A percentile compares a stretch with the other conserved stretches of the same genome.
phyloP scores from a whole-genome alignment of 1,139 yeast genomes.

The Pichia sp. region DNA sequence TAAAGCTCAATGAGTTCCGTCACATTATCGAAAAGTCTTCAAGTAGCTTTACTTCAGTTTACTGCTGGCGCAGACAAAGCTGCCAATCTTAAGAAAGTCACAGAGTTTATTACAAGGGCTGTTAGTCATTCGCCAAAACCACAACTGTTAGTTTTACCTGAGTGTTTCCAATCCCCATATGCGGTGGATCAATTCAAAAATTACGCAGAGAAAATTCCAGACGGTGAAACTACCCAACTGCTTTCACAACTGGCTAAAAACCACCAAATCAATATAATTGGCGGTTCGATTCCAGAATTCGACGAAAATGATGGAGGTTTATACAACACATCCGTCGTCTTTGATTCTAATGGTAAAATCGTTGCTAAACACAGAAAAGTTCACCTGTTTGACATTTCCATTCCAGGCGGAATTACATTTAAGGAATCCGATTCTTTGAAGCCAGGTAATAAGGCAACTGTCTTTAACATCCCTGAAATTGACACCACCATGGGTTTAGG shows the following conservation, averaged over 20 bases:
- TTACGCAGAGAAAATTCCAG: slow-evolving; percentile 72
- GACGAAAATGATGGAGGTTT: slow-evolving; percentile 42
- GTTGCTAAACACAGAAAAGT: slow-evolving; percentile 84
- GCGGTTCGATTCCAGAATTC: slow-evolving; percentile 87
- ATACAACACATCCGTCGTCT: slow-evolving; percentile 79
- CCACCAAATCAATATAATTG: slow-evolving; percentile 56
- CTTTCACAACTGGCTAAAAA: slow-evolving; percentile 57
- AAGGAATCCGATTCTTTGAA: slow-evolving; percentile 69
- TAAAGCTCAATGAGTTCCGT: slow-evolving; percentile 17
- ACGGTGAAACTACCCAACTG: slow-evolving; percentile 58
- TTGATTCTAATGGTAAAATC: slow-evolving; percentile 59
- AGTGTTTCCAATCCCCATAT: slow-evolving; percentile 94
- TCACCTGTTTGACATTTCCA: slow-evolving; percentile 85
- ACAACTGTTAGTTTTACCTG: slow-evolving; percentile 63
- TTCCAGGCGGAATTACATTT: slow-evolving; percentile 82
- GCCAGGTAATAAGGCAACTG: slow-evolving; percentile 77
- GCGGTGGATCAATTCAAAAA: slow-evolving; percentile 79
- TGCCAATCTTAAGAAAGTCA: slow-evolving; percentile 49
- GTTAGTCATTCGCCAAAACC: slow-evolving; percentile 40
- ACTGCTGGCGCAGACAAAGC: slow-evolving; percentile 61
- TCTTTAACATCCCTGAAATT: slow-evolving; percentile 55
- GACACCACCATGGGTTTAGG: slow-evolving; percentile 80
- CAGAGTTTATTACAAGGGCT: slow-evolving; percentile 42
- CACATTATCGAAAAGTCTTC: slow-evolving; percentile 23
- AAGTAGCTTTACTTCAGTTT: slow-evolving; percentile 71